These are phyloP conservation scores for Phaeotremella fagi DNA, from an alignment of 768 basidiomycete genomes.

Conservation along the genomic window DNA sequence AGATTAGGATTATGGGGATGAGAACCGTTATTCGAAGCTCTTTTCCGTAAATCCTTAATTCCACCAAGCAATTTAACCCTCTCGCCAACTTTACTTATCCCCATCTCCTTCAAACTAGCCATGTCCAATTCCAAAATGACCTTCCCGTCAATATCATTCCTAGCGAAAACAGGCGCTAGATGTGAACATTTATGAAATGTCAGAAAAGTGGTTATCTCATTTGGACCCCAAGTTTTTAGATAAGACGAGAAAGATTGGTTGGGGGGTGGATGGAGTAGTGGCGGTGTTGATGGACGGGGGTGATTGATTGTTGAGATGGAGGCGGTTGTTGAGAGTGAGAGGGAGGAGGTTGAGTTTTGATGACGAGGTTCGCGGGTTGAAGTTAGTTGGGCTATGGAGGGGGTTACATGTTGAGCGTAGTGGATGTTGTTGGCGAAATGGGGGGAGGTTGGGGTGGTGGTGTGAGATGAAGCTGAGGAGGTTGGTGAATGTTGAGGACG, in stretches of 20 bases:
- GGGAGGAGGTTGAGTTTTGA: slow-evolving; percentile 12
- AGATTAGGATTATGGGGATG: too few relatives aligned
- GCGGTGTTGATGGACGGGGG: slow-evolving; percentile 34
- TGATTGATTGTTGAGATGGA: slow-evolving; percentile 16
- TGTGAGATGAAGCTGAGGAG: slow-evolving; percentile 31
- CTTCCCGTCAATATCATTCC: slow-evolving; percentile 87
- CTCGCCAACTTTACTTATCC: slow-evolving; percentile 82
- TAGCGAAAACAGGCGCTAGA: slow-evolving; percentile 65
- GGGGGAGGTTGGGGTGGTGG: slow-evolving; percentile 40
- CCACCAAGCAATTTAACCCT: slow-evolving; percentile 78
- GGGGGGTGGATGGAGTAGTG: slow-evolving; percentile 28
- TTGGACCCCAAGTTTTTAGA: slow-evolving; percentile 45
- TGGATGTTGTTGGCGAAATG: slow-evolving; percentile 23
- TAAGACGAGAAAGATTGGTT: slow-evolving; percentile 33
- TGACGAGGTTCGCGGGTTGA: slow-evolving; percentile 12
- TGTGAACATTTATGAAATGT: slow-evolving; percentile 66
- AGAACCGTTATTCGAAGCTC: slow-evolving; percentile 48
- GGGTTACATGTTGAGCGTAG: slow-evolving; percentile 1
- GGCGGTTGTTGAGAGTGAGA: slow-evolving; percentile 11
- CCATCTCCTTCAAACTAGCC: slow-evolving; percentile 80
- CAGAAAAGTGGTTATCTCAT: slow-evolving; percentile 64
- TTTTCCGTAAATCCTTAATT: slow-evolving; percentile 70
- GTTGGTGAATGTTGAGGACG: slow-evolving; percentile 30
- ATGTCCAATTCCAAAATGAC: slow-evolving; percentile 90
- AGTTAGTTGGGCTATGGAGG: slow-evolving; percentile 7